These are phyloP conservation scores for Stephania japonica DNA, from an alignment of 164 flowering plant species.

Conservation along the genomic window DNA sequence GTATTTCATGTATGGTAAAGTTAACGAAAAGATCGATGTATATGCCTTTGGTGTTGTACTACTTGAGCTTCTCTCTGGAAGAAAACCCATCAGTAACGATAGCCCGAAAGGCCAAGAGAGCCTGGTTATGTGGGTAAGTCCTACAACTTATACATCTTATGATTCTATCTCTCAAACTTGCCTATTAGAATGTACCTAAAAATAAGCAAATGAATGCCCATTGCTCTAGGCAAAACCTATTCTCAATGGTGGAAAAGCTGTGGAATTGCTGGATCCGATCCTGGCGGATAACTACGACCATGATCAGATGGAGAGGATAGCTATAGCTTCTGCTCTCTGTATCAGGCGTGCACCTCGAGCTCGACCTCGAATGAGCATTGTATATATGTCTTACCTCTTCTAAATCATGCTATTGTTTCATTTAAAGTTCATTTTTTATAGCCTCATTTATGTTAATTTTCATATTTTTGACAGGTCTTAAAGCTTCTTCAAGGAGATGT, in stretches of 20 bases:
- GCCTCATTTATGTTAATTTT: neutral
- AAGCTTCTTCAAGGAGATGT: slow-evolving; percentile 87
- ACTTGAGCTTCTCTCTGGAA: slow-evolving; percentile 91
- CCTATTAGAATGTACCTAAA: slow-evolving; percentile 10
- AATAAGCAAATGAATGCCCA: neutral
- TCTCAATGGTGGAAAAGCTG: slow-evolving; percentile 47
- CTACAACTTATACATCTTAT: neutral
- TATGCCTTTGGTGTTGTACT: slow-evolving; percentile 96
- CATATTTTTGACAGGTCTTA: slow-evolving; percentile 41
- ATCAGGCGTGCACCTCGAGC: slow-evolving; percentile 60
- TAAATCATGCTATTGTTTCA: neutral
- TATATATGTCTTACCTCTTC: too few relatives aligned
- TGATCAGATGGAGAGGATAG: slow-evolving; percentile 72
- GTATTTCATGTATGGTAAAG: slow-evolving; percentile 91
- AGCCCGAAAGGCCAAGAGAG: slow-evolving; percentile 84
- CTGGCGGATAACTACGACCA: slow-evolving; percentile 45
- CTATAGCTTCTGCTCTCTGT: slow-evolving; percentile 74
- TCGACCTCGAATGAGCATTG: slow-evolving; percentile 71
- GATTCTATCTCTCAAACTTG: neutral
- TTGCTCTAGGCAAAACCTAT: slow-evolving; percentile 69
- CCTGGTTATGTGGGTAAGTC: slow-evolving; percentile 92
- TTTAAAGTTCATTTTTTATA: too few relatives aligned
- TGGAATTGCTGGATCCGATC: slow-evolving; percentile 55
- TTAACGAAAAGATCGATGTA: slow-evolving; percentile 84
- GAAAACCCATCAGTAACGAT: slow-evolving; percentile 76